Evolutionary conservation across 495 filamentous ascomycete genomes (phyloP), one percentile per base, ranked within the genome.

Genomic region (Xylaria nigripes): DNA sequence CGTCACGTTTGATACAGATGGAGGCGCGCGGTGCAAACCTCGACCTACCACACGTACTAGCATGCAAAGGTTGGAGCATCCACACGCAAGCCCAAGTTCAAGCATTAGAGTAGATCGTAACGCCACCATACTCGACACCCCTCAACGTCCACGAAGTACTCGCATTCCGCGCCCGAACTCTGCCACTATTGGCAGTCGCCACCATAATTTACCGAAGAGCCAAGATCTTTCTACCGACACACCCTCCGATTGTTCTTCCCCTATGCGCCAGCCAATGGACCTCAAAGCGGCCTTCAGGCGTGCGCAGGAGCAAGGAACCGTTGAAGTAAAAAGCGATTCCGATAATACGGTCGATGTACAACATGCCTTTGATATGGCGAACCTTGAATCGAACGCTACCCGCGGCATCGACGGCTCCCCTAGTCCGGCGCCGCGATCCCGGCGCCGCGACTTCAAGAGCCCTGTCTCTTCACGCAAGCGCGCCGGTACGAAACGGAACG

Each of bases 351-450:
- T 60, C n/a, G 57, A 55, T 30, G 54, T 67, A 18, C 50, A 51
- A 47, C 57, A 59, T 15, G 64, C 64, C 6, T 64, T 67, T 46
- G 46, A 61, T 40, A 62, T 64, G 48, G 64, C 61, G 6, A 60
- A 55, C 24, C 57, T 50, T 6, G 61, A 67, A 48, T 55, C 57
- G 47, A 54, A 72, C 40, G 64, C 21, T 18, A 22, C 18, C 12
- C 34, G 50, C 1, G 68, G 61, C 44, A 69, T 67, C 30, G 67
- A 72, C 45, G 72, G 63, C 4, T 76, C 75, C 13, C 75, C 75
- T 41, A 78, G 75, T 53, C 74, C 74, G 5, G 73, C 74, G 2
- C 74, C 75, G 8, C 67, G 75, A 23, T 42, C 61, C 4, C 70
- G 65, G 55, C 68, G 65, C 23, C 66, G 65, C 25, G 63, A 63